Evolutionary conservation across 2,329 filamentous ascomycete genomes (phyloP).

Genomic region (Myotisia sp.): DNA sequence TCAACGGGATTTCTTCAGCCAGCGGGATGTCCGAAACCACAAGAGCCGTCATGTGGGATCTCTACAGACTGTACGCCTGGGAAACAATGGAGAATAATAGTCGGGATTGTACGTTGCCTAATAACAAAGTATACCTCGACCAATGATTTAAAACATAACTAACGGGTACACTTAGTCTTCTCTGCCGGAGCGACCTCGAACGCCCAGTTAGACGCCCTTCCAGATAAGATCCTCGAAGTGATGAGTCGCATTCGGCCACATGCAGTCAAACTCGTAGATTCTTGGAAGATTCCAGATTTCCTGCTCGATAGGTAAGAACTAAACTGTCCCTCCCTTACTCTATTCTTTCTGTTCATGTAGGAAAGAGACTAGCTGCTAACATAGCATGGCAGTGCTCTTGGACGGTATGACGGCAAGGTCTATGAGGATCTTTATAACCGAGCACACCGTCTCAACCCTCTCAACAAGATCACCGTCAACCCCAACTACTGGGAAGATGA

Average conservation of each 20-base stretch:
- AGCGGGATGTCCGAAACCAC: slow-evolving; percentile 16
- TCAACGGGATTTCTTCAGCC: slow-evolving; percentile 17
- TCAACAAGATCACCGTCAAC: slow-evolving; percentile 39
- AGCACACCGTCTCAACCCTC: slow-evolving; percentile 38
- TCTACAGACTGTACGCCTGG: slow-evolving; percentile 36
- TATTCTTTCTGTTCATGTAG: too few relatives aligned
- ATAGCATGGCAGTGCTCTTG: slow-evolving; percentile 30
- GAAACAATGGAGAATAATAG: slow-evolving; percentile 33
- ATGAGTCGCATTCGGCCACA: slow-evolving; percentile 38
- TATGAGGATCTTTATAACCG: slow-evolving; percentile 41
- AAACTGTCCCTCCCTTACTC: too few relatives aligned
- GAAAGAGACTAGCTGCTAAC: background rate
- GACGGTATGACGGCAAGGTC: slow-evolving; percentile 38
- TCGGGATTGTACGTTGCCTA: slow-evolving; percentile 22
- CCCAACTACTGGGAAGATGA: slow-evolving; percentile 36
- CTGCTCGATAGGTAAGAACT: slow-evolving; percentile 33
- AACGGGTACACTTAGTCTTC: slow-evolving; percentile 19
- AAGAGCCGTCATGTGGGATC: slow-evolving; percentile 23
- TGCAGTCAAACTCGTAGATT: slow-evolving; percentile 38
- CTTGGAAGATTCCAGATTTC: slow-evolving; percentile 41
- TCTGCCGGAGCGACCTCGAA: slow-evolving; percentile 30
- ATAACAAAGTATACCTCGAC: too few relatives aligned
- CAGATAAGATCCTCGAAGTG: slow-evolving; percentile 29
- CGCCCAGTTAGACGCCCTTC: slow-evolving; percentile 29
- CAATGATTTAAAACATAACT: too few relatives aligned